Evolutionary conservation across 228 moss, liverwort and hornwort species (phyloP).

Genomic region (Sphagnum fallax): DNA sequence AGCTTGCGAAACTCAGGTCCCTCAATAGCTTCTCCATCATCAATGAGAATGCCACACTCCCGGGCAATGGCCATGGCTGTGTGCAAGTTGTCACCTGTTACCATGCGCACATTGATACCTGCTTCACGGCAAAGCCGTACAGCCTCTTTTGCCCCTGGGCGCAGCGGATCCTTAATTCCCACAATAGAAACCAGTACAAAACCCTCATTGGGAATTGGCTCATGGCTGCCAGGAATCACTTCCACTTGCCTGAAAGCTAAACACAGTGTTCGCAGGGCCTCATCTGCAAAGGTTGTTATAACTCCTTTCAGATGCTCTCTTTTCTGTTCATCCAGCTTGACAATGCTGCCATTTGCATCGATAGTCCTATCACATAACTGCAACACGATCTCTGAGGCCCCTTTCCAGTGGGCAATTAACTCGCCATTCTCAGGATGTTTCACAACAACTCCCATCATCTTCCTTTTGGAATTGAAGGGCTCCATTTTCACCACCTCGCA

Average conservation of each 20-base stretch:
- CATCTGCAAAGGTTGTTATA: conserved; percentile 54
- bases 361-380: conserved; percentile 50
- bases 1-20: conserved; percentile 35
- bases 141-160: conserved; percentile 23
- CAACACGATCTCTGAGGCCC: conserved; percentile 81
- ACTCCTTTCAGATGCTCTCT: conserved; percentile 24
- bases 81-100: conserved; percentile 41
- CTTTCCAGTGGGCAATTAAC: conserved; percentile 81
- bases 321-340: conserved; percentile 46
- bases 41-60: conserved; percentile 43
- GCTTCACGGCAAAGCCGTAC: conserved; percentile 28
- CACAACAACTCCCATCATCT: conserved; percentile 77
- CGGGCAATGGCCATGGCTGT: conserved; percentile 43
- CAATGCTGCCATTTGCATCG: conserved; percentile 43
- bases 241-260: conserved; percentile 57
- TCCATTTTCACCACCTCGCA: conserved; percentile 66
- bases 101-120: conserved; percentile 56
- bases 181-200: conserved; percentile 60
- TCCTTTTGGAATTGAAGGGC: conserved; percentile 73
- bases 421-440: conserved; percentile 21
- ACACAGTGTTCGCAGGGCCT: conserved; percentile 73
- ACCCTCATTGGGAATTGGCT: conserved; percentile 45
- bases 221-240: conserved; percentile 24
- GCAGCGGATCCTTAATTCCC: conserved; percentile 66
- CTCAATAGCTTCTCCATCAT: conserved; percentile 30